Base-by-base conservation (phyloP, 805 yeast species). In the Saturnispora serradocipensis region DNA sequence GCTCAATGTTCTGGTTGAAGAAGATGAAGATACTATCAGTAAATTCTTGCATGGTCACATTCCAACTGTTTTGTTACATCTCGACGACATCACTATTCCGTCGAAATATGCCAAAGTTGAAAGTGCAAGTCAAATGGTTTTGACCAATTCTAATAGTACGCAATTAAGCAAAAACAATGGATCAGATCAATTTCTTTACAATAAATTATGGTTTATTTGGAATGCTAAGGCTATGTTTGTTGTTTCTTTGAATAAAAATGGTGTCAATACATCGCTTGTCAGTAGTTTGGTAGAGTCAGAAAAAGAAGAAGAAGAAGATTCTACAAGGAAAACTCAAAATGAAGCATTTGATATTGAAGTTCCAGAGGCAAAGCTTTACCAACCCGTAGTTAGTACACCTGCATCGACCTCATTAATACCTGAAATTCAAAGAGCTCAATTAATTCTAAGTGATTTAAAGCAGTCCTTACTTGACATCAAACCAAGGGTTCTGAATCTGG, bases 201-300 rank as follows among this genome's bases (percentile, higher is more conserved):
- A 56, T 38, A 59, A 57, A 43, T 32, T 64, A 5, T 60, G 62
- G 54, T 50, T 58, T 18, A 54, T 59, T 6, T 65, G 67, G 67
- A 61, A 61, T 49, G 43, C 54, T 9, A 38, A 52, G n/a, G 54
- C 52, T 8, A 51, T 53, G 3, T 61, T 53, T 53, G 60, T 59
- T 2, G 44, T 58, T 43, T 53, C 53, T 15, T 5, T 52, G 10
- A 53, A 46, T 39, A 35, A 39, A 28, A 43, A 50, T 42, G 39
- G 48, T 51, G 5, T 58, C 45, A 49, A 59, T n/a, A 44, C 58
- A 11, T 47, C 56, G 3, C 42, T 55, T 27, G 44, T 53, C 4
- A 51, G 48, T 20, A 35, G 51, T 5, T 11, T 35, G 1, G 47
- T 52, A 4, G 38, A 51, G 3, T 9, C 39, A 1, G 49, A 54